Conservation (phyloP, 495 filamentous ascomycete genomes). For the Aspergillus diversus region DNA sequence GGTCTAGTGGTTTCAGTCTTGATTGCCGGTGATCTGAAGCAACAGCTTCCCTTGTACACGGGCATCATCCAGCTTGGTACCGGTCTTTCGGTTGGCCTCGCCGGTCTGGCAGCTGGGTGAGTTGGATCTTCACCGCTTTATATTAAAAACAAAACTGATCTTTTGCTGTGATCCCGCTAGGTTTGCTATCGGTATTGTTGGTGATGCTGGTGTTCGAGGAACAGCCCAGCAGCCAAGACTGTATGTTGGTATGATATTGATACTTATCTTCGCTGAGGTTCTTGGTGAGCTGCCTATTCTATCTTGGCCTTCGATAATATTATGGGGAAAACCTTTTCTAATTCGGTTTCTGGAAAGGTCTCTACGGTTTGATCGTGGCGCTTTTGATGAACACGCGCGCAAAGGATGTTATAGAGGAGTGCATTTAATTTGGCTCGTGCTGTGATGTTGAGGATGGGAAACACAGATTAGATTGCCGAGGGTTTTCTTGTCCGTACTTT, state of each 20-base stretch:
- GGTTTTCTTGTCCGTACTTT: no score
- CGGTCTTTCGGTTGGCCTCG: slow-evolving; percentile 92
- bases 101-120: slow-evolving; percentile 93
- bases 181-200: slow-evolving; percentile 98
- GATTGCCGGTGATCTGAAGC: slow-evolving; percentile 87
- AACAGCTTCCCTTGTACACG: slow-evolving; percentile 84
- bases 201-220: slow-evolving; percentile 98
- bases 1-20: slow-evolving; percentile 97
- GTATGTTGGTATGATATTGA: slow-evolving; percentile 99
- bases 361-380: no score
- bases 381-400: no score
- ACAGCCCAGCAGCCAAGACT: slow-evolving; percentile 96
- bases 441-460: no score
- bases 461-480: no score
- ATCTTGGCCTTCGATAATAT: no score
- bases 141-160: no score
- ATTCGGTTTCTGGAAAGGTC: no score
- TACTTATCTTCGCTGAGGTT: slow-evolving; percentile 99
- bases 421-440: no score
- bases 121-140: slow-evolving; percentile 28
- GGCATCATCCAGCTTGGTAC: slow-evolving; percentile 97
- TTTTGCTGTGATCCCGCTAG: no score
- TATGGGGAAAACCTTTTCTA: no score
- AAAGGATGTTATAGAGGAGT: no score
- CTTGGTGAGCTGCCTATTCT: slow-evolving; percentile 89